These are phyloP conservation scores for Draba incana DNA, from an alignment of 345 rosid species.

Conservation along the genomic window DNA sequence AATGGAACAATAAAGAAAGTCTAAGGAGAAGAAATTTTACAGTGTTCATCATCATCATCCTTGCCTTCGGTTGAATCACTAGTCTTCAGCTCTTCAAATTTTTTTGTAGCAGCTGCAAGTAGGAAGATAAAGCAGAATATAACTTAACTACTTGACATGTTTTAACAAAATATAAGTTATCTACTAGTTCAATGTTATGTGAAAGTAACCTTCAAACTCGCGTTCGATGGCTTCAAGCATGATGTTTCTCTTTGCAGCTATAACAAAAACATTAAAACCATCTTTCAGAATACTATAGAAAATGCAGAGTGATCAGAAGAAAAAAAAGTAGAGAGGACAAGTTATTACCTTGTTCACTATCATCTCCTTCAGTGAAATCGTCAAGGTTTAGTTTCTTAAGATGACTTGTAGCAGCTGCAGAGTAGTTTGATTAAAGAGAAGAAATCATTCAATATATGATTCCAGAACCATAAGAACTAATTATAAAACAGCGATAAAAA, in stretches of 20 bases:
- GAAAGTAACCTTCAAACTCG: constrained; percentile 43
- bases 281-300: constrained; percentile 6
- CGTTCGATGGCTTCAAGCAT: constrained; percentile 43
- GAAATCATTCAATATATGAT: constrained; percentile 15
- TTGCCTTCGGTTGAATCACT: constrained; percentile 24
- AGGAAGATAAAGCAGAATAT: constrained; percentile 17
- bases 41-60: constrained; percentile 33
- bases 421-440: constrained; percentile 16
- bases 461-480: neutral
- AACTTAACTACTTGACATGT: neutral
- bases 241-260: constrained; percentile 36
- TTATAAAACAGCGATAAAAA: neutral
- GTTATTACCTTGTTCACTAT: constrained; percentile 27
- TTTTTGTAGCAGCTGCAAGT: constrained; percentile 39
- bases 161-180: neutral
- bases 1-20: too few relatives aligned
- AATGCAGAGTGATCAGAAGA: neutral
- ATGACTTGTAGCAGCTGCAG: constrained; percentile 39
- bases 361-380: constrained; percentile 29
- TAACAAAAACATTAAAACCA: constrained; percentile 14
- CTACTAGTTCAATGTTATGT: constrained; percentile 20
- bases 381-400: constrained; percentile 35
- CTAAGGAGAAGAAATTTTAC: constrained; percentile 14
- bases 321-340: neutral
- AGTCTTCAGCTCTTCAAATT: constrained; percentile 30